phyloP scores from a whole-genome alignment of 2,329 filamentous ascomycete species.

The Diaporthe aspalathi region DNA sequence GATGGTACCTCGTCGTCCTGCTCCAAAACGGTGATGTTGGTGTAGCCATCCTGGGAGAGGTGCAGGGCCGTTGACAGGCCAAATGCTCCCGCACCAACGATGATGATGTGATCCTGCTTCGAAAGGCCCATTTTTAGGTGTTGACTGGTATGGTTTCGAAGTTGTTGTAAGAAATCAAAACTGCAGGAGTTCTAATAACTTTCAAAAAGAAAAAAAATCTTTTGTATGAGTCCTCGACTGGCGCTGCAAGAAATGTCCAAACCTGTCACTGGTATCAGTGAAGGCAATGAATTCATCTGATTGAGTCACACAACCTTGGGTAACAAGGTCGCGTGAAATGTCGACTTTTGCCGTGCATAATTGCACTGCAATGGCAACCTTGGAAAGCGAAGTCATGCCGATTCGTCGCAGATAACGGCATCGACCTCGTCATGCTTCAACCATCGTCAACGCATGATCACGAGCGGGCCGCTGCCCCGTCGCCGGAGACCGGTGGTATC shows the following conservation, averaged over 20 bases:
- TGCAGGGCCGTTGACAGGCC: constrained; percentile 63
- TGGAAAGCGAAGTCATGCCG: neutral
- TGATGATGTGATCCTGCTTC: constrained; percentile 44
- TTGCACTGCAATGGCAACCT: too few relatives aligned
- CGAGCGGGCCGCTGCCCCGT: constrained; percentile 13
- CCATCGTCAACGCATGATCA: constrained; percentile 14
- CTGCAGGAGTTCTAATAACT: neutral
- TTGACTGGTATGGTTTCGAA: neutral
- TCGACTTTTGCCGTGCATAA: neutral
- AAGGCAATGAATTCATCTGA: neutral
- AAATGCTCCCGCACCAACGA: constrained; percentile 61
- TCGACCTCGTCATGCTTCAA: neutral
- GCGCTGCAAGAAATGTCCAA: neutral
- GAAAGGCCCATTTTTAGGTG: neutral
- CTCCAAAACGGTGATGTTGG: constrained; percentile 61
- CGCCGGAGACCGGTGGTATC: constrained; percentile 2
- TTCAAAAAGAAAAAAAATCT: neutral
- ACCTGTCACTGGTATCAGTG: neutral
- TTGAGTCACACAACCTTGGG: neutral
- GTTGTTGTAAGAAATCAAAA: neutral
- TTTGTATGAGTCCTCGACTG: neutral
- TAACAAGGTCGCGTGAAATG: too few relatives aligned
- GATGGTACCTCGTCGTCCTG: constrained; percentile 55
- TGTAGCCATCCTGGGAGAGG: constrained; percentile 56
- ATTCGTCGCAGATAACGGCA: constrained; percentile 19